Evolutionary conservation across 139 green algal genomes (phyloP).

Genomic region (Gonium pectorale): DNA sequence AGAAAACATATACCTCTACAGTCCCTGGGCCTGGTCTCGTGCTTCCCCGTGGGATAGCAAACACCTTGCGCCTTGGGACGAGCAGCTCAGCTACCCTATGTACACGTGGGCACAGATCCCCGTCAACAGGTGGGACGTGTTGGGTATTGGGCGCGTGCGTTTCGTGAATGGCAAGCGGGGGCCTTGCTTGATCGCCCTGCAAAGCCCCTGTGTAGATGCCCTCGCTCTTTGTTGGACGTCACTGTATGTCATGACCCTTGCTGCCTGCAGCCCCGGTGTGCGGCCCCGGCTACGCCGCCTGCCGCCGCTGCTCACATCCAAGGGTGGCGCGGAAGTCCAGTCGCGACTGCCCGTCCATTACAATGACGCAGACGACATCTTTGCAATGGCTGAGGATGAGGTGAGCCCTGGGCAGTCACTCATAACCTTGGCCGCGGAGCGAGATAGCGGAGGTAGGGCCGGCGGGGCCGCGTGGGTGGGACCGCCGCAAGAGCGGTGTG

Average conservation of each 20-base stretch:
- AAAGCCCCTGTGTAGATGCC: too few relatives aligned
- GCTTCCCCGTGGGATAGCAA: background rate
- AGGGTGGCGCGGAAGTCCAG: background rate
- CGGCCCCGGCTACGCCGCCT: background rate
- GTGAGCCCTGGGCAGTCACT: background rate
- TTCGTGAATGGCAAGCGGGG: too few relatives aligned
- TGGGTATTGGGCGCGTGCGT: too few relatives aligned
- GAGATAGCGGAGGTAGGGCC: too few relatives aligned
- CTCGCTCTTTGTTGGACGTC: too few relatives aligned
- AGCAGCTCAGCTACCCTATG: conserved; percentile 28
- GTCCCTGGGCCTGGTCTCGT: conserved; percentile 19
- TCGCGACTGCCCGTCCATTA: background rate
- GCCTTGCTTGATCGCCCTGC: too few relatives aligned
- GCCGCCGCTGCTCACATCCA: background rate
- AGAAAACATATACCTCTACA: conserved; percentile 29
- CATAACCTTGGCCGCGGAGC: background rate
- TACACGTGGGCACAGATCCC: conserved; percentile 20
- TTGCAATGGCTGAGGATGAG: conserved; percentile 23
- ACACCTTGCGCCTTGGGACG: conserved; percentile 18
- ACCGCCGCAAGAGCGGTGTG: too few relatives aligned
- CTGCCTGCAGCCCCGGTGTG: background rate
- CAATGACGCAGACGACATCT: background rate
- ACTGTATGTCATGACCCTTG: too few relatives aligned
- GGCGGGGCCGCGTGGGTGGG: too few relatives aligned
- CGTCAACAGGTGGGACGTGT: background rate